Evolutionary conservation across 2,329 filamentous ascomycete species (phyloP).

Genomic region (Phyllosticta citriasiana): DNA sequence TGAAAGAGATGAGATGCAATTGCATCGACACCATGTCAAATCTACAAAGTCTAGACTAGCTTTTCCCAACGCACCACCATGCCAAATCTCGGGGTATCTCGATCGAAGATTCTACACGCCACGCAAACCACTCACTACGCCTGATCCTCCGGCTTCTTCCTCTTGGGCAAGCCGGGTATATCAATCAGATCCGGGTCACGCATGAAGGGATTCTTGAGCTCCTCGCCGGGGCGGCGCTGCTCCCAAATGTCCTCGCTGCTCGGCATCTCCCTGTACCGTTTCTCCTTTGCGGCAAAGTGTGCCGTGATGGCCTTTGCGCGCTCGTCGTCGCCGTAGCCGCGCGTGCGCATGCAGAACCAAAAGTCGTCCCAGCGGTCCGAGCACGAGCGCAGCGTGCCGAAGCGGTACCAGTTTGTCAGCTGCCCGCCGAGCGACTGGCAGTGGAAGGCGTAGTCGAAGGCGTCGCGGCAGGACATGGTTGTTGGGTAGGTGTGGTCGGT

Average conservation of each 20-base stretch:
- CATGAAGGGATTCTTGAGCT: constrained; percentile 42
- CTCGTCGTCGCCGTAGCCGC: constrained; percentile 49
- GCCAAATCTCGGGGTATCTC: background rate
- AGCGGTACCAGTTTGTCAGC: constrained; percentile 84
- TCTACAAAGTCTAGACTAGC: background rate
- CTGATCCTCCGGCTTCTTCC: background rate
- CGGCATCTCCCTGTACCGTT: constrained; percentile 55
- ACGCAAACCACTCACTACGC: constrained; percentile 15
- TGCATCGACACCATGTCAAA: no score
- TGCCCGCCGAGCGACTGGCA: constrained; percentile 88
- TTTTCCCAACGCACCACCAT: background rate
- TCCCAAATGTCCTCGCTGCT: constrained; percentile 92
- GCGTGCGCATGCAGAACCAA: constrained; percentile 93
- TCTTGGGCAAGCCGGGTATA: constrained; percentile 17
- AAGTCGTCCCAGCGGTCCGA: constrained; percentile 84
- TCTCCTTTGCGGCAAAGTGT: constrained; percentile 57
- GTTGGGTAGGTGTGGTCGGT: constrained; percentile 51
- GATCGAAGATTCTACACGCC: constrained; percentile 10
- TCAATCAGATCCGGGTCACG: constrained; percentile 23
- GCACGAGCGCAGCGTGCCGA: constrained; percentile 68
- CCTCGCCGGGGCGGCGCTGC: constrained; percentile 47
- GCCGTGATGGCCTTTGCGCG: constrained; percentile 52
- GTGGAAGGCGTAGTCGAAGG: constrained; percentile 90
- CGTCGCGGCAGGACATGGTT: constrained; percentile 76
- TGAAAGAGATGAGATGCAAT: no score